Evolutionary conservation across 2,329 filamentous ascomycete genomes (phyloP), one percentile per base, ranked within the genome.

Genomic region (Didymella arachidicola): DNA sequence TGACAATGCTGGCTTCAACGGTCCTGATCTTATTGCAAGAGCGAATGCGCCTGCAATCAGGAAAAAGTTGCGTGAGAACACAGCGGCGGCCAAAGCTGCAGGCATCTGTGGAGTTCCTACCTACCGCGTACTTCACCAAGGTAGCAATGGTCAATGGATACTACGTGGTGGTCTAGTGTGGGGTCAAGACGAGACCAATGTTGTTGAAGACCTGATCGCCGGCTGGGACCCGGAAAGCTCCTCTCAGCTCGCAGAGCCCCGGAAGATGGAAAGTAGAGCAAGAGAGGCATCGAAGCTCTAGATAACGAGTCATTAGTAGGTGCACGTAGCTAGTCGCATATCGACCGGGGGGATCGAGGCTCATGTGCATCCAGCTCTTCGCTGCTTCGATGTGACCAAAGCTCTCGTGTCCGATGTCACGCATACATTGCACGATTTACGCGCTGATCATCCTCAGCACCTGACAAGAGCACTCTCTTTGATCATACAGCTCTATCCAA

Each of bases 101-200:
- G 73, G 73, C 0, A 70, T 77, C 8, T 76, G 74, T 30, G 73
- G 74, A 19, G 74, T 72, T 7, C 74, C 73, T 1, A 73, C 67
- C 10, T 77, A 75, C 50, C 70, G 71, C 8, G 66, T 76, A 2
- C 59, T 72, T 7, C 57, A 64, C 7, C 32, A 70, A 43, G 18
- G 27, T 7, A 27, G 18, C 1, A 44, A 51, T 8, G 62, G 64
- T 0, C 39, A 41, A 0, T 73, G 67, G 66, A 45, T 68, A 14
- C 30, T 60, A 12, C 57, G 57, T 4, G 69, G 71, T 36, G 71
- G 70, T 1, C 25, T 74, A 26, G 59, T 75, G 2, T 77, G 74
- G 74, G 74, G 74, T 7, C 72, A 76, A 30, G 74, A 77, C 29
- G 72, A 76, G 46, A 67, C 53, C 3, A 71, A 67, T 47, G 70